A percentile compares a stretch with the other conserved stretches of the same genome.
These are phyloP conservation scores for Babesia sp. DNA, from an alignment of 169 alveolate species.

Conservation along the genomic window DNA sequence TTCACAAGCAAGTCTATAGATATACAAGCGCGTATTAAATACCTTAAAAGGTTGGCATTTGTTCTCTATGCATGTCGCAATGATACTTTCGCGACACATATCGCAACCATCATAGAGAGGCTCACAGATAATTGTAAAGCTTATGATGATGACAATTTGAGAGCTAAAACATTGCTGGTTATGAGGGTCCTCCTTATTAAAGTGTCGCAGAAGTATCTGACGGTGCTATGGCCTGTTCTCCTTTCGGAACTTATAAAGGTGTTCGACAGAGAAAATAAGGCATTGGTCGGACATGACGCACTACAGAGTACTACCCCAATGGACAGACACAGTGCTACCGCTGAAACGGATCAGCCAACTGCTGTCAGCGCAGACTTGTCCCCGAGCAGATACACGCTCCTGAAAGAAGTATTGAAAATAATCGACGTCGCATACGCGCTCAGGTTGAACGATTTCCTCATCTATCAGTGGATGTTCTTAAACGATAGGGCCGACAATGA, in stretches of 20 bases:
- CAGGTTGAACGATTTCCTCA: slow-evolving; percentile 58
- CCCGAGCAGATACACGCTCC: slow-evolving; percentile 15
- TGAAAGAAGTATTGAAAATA: slow-evolving; percentile 60
- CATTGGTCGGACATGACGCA: background rate
- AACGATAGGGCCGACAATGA: slow-evolving; percentile 48
- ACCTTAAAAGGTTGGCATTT: slow-evolving; percentile 63
- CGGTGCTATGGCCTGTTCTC: slow-evolving; percentile 68
- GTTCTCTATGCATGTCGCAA: slow-evolving; percentile 61
- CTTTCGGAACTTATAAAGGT: slow-evolving; percentile 66
- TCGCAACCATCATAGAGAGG: slow-evolving; percentile 61
- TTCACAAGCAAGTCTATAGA: slow-evolving; percentile 43
- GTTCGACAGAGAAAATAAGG: slow-evolving; percentile 41
- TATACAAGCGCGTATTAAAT: slow-evolving; percentile 33
- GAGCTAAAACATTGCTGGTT: slow-evolving; percentile 46
- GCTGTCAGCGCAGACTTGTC: background rate
- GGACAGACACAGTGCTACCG: background rate
- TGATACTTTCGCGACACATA: slow-evolving; percentile 56
- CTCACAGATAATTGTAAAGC: slow-evolving; percentile 49
- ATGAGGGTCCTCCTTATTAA: slow-evolving; percentile 65
- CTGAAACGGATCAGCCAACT: background rate
- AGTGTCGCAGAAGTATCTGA: slow-evolving; percentile 60
- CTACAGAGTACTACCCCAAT: background rate
- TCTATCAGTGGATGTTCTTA: slow-evolving; percentile 69
- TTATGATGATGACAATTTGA: slow-evolving; percentile 42
- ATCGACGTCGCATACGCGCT: slow-evolving; percentile 63